These are phyloP conservation scores for Hura crepitans DNA, from an alignment of 441 rosid species.

Conservation along the genomic window DNA sequence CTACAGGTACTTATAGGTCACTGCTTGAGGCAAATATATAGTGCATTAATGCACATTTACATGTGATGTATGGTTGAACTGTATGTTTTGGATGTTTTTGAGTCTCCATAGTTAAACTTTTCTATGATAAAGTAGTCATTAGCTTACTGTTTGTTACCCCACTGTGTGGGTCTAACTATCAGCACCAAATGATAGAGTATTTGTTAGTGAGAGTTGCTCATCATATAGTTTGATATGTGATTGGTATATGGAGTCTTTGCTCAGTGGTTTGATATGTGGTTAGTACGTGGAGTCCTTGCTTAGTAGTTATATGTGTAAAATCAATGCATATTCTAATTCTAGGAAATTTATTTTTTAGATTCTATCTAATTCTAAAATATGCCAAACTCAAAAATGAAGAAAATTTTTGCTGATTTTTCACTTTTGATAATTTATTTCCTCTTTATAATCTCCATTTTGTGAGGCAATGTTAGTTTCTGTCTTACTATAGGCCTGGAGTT, in stretches of 20 bases:
- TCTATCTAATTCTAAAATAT: slow-evolving; percentile 11
- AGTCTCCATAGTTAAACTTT: background rate
- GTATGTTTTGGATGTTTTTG: slow-evolving; percentile 1
- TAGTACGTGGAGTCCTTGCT: slow-evolving; percentile 7
- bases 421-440: slow-evolving; percentile 5
- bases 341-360: slow-evolving; percentile 1
- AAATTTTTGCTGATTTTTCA: slow-evolving; percentile 3
- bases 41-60: slow-evolving; percentile 18
- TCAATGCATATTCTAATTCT: background rate
- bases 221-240: slow-evolving; percentile 4
- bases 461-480: slow-evolving; percentile 23
- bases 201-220: slow-evolving; percentile 18
- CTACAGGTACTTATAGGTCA: background rate
- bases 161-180: background rate
- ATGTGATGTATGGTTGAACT: slow-evolving; percentile 6
- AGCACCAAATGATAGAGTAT: background rate
- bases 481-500: slow-evolving; percentile 61
- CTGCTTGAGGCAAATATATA: slow-evolving; percentile 12
- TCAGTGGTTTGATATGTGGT: background rate
- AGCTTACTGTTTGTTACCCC: background rate
- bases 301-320: background rate
- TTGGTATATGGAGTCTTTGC: slow-evolving; percentile 9
- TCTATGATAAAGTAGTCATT: background rate
- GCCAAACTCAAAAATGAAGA: background rate
- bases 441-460: slow-evolving; percentile 14